A percentile compares a stretch with the other conserved stretches of the same genome.
Evolutionary conservation across 106 monocot species (phyloP).

Genomic region (Acorus calamus): DNA sequence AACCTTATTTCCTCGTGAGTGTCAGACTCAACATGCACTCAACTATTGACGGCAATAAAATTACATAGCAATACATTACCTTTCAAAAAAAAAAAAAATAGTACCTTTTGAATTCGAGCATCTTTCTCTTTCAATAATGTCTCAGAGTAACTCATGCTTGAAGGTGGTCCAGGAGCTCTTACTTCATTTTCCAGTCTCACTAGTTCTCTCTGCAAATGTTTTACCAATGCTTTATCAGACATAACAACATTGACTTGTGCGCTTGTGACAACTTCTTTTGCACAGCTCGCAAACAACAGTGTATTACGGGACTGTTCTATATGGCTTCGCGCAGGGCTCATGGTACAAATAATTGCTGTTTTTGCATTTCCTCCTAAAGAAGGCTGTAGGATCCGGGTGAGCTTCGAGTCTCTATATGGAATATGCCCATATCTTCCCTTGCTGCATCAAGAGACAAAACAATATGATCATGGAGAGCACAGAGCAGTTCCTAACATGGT

Average conservation of each 20-base stretch:
- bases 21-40: no score
- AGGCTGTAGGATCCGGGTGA: conserved; percentile 87
- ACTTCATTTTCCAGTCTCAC: conserved; percentile 83
- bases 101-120: conserved; percentile 61
- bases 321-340: conserved; percentile 82
- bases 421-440: conserved; percentile 86
- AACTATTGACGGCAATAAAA: no score
- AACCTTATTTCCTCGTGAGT: no score
- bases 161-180: conserved; percentile 32
- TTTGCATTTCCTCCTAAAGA: conserved; percentile 92
- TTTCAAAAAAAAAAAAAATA: no score
- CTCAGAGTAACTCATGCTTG: conserved; percentile 27
- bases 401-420: conserved; percentile 95
- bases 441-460: conserved; percentile 29
- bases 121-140: conserved; percentile 67
- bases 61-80: no score
- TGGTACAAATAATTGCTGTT: conserved; percentile 94
- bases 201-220: conserved; percentile 85
- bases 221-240: conserved; percentile 93
- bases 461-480: not conserved
- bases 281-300: conserved; percentile 94
- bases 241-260: conserved; percentile 94
- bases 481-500: no score
- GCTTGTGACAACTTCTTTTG: conserved; percentile 84
- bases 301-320: conserved; percentile 91